phyloP scores from a whole-genome alignment of 805 yeast genomes.

The Wickerhamiella spandovensis region DNA sequence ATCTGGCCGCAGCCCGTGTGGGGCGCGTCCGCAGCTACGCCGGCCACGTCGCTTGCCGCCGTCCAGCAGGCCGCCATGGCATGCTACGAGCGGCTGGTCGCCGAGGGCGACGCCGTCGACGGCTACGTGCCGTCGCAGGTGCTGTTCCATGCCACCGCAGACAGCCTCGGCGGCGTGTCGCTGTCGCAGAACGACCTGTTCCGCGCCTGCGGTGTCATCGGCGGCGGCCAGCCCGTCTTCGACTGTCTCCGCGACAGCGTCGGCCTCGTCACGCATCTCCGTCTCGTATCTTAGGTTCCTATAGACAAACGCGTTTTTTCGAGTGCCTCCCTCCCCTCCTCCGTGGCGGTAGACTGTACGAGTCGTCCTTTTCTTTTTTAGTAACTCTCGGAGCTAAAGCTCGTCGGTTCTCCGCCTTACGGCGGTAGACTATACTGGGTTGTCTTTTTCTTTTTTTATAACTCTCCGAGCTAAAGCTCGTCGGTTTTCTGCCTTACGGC shows the following conservation, averaged over 20 bases:
- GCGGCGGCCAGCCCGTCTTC: conserved; percentile 8
- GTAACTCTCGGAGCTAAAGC: no score
- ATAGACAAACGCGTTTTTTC: no score
- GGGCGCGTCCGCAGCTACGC: background rate
- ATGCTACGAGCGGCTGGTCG: conserved; percentile 14
- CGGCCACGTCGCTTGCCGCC: conserved; percentile 3
- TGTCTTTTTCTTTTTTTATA: no score
- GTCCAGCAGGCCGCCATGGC: conserved; percentile 17
- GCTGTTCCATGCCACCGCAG: conserved; percentile 20
- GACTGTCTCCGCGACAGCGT: conserved; percentile 22
- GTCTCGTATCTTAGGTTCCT: background rate
- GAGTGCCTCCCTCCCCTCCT: no score
- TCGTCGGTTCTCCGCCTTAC: no score
- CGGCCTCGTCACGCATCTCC: conserved; percentile 24
- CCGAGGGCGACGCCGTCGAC: conserved; percentile 19
- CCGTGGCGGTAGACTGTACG: no score
- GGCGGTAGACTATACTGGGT: no score
- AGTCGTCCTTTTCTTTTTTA: no score
- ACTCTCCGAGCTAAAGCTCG: no score
- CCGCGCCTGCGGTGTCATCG: conserved; percentile 16
- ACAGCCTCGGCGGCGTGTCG: conserved; percentile 11
- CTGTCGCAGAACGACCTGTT: conserved; percentile 21
- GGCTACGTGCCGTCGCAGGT: conserved; percentile 25
- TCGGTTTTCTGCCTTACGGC: no score
- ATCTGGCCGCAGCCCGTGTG: background rate